Evolutionary conservation across 805 yeast genomes (phyloP).

Genomic region (Pichia insulana): DNA sequence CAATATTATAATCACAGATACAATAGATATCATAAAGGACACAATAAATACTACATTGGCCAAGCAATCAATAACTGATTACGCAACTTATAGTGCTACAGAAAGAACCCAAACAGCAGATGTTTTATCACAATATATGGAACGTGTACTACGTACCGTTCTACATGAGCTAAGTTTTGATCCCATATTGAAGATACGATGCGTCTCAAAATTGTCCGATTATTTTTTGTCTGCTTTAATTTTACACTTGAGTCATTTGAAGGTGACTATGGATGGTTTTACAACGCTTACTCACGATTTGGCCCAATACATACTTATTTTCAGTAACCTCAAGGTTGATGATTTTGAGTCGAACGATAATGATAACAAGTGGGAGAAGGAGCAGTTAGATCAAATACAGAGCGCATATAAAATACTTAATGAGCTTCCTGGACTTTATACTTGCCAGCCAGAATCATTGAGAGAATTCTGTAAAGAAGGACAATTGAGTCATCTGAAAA

Average conservation of each 20-base stretch:
- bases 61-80: slow-evolving; percentile 62
- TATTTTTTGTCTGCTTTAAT: slow-evolving; percentile 43
- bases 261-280: slow-evolving; percentile 77
- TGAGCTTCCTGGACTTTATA: slow-evolving; percentile 76
- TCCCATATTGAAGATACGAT: slow-evolving; percentile 16
- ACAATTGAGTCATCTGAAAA: slow-evolving; percentile 57
- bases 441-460: slow-evolving; percentile 74
- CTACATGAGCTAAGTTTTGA: slow-evolving; percentile 26
- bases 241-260: slow-evolving; percentile 66
- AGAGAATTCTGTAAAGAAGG: slow-evolving; percentile 78
- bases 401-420: slow-evolving; percentile 39
- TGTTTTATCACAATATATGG: slow-evolving; percentile 43
- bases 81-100: slow-evolving; percentile 26
- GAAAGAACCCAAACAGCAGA: slow-evolving; percentile 70
- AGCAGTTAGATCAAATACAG: slow-evolving; percentile 41
- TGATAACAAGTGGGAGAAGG: slow-evolving; percentile 33
- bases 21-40: slow-evolving; percentile 43
- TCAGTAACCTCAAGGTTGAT: slow-evolving; percentile 15
- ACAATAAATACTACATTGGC: slow-evolving; percentile 43
- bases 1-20: slow-evolving; percentile 53
- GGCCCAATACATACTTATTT: slow-evolving; percentile 51
- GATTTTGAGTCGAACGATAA: slow-evolving; percentile 17
- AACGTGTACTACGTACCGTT: slow-evolving; percentile 30
- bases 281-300: slow-evolving; percentile 74
- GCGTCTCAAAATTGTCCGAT: slow-evolving; percentile 18